Base-by-base conservation (phyloP, 2,329 filamentous ascomycete species). In the Boeremia lycopersici region DNA sequence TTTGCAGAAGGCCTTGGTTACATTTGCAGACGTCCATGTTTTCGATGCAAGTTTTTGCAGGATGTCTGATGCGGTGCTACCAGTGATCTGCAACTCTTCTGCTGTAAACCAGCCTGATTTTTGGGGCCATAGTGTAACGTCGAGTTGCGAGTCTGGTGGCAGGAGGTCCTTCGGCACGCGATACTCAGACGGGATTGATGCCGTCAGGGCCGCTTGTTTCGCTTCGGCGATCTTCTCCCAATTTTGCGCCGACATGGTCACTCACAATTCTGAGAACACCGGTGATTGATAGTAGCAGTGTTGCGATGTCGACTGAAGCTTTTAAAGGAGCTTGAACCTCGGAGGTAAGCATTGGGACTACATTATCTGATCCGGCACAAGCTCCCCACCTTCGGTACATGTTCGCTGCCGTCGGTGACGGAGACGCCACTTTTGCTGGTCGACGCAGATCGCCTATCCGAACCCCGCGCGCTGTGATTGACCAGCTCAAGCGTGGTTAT, bases 141-240 rank as follows among this genome's bases (percentile, higher is more conserved):
- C 80, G 40, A 81, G 74, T 63, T 85, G 80, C 30, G 78, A 76
- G 0, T 78, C 77, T 0, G 81, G 77, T 2, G 86, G 86, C 0
- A 87, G 64, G 38, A 86, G 70, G 42, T 80, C 66, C 6, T 71
- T 68, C 0, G 85, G 83, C 6, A 88, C 79, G 47, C 78, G 76
- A 81, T 84, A 88, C 65, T 86, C 81, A 1, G 75, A 50, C 1
- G 86, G 85, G 48, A 89, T 85, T 0, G 82, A 81, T 38, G 74
- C 73, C 51, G 77, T 68, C 8, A 82, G 68, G 8, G 68, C 71
- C 36, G 74, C 73, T 49, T 78, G 78, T 54, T 80, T 78, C 45
- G 71, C 71, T n/a, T 73, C 67, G 28, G 74, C 71, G 46, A 80
- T 77, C 56, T 75, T 72, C 43, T 74, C 71, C 82, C 82, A 84